Conservation (phyloP, 306 rosid genomes). For the Fragaria nilgerrensis region DNA sequence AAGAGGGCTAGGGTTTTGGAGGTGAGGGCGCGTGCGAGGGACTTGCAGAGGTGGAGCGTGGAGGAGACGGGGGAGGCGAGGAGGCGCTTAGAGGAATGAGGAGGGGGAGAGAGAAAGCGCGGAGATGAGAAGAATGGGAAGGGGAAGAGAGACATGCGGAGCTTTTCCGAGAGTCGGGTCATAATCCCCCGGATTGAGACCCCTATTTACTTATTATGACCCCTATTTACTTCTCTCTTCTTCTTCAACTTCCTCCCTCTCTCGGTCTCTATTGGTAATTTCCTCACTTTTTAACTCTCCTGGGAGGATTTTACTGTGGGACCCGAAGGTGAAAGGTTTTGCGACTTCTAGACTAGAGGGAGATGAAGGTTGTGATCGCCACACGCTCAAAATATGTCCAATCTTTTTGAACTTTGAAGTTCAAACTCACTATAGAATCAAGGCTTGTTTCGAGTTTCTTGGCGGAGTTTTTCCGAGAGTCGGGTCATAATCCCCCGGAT, state of each 20-base stretch:
- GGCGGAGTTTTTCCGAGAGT: conserved; percentile 52
- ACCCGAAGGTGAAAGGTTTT: too few species aligned
- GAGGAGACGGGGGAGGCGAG: conserved; percentile 50
- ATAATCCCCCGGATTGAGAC: conserved; percentile 20
- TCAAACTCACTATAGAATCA: too few species aligned
- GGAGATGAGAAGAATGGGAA: conserved; percentile 44
- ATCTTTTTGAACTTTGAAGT: too few species aligned
- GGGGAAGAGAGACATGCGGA: conserved; percentile 33
- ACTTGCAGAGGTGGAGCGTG: conserved; percentile 64
- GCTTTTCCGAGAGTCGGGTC: conserved; percentile 61
- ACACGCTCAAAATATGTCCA: too few species aligned
- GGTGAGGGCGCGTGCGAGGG: conserved; percentile 43
- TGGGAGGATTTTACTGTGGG: too few species aligned
- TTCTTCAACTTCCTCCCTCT: too few species aligned
- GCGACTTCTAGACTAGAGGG: too few species aligned
- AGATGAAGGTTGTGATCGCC: too few species aligned
- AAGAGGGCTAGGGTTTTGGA: conserved; percentile 59
- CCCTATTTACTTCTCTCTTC: background rate
- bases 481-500: conserved; percentile 46
- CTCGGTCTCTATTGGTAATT: too few species aligned
- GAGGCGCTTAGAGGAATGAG: background rate
- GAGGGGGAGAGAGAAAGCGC: conserved; percentile 39
- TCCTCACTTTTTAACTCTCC: too few species aligned
- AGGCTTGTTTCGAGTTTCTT: too few species aligned
- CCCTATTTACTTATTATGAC: background rate